A percentile compares a stretch with the other conserved stretches of the same genome.
These are phyloP conservation scores for Drechslerella stenobrocha DNA, from an alignment of 2,329 filamentous ascomycete genomes.

Conservation along the genomic window DNA sequence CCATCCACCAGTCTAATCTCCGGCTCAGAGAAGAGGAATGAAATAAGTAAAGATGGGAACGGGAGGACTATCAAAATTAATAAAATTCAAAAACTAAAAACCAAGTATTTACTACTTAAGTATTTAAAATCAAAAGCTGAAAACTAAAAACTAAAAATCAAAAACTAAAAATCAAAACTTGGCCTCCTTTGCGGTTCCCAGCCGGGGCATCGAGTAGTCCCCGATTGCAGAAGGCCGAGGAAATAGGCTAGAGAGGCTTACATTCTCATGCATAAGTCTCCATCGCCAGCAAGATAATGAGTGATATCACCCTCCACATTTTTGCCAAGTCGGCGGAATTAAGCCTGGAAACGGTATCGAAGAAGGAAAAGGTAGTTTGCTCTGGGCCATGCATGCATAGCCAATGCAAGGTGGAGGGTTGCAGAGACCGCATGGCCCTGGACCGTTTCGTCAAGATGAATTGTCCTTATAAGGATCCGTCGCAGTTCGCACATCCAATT, in stretches of 20 bases:
- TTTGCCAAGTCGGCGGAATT: conserved; percentile 22
- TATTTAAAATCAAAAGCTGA: too few relatives aligned
- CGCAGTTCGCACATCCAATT: conserved; percentile 47
- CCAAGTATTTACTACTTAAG: too few relatives aligned
- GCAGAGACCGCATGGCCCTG: conserved; percentile 42
- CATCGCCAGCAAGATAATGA: conserved; percentile 34
- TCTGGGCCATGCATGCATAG: background rate
- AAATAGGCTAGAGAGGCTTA: conserved; percentile 29
- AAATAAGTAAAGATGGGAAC: background rate
- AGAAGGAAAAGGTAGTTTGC: conserved; percentile 4
- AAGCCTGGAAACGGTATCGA: conserved; percentile 23
- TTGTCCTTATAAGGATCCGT: conserved; percentile 47
- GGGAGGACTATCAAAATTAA: too few relatives aligned
- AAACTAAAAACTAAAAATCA: too few relatives aligned
- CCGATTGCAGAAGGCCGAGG: conserved; percentile 46
- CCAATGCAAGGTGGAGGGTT: conserved; percentile 9
- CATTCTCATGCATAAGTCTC: conserved; percentile 28
- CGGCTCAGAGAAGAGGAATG: background rate
- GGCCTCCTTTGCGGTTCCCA: conserved; percentile 22
- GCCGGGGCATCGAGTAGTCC: conserved; percentile 26
- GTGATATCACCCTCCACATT: conserved; percentile 2
- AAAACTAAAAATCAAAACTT: too few relatives aligned
- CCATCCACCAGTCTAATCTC: background rate
- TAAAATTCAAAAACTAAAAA: too few relatives aligned
- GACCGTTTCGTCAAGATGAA: conserved; percentile 18